Evolutionary conservation across 164 flowering plant genomes (phyloP), one percentile per base, ranked within the genome.

Genomic region (Vitis riparia): DNA sequence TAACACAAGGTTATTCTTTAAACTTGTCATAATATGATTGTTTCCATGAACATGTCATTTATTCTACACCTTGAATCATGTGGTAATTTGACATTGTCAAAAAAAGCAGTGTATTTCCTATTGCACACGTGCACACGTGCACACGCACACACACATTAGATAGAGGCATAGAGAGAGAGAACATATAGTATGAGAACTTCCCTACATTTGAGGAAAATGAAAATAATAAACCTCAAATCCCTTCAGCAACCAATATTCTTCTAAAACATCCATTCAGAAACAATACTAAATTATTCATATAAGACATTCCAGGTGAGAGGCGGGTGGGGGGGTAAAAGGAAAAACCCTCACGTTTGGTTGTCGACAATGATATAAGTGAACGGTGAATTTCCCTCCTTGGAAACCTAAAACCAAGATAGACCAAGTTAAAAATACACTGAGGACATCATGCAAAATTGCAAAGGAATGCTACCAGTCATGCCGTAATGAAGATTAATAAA

Each of bases 291-390:
- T 12, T 8, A 15, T 47, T 8, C 8, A 14, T 19, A 5, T 37
- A 16, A 9, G 23, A 37, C 52, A 56, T 6, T 17, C 14, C n/a
- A 30, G 32, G 53, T 51, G 65, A 55, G 62, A 61, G 19, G n/a
- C 2, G 44, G 48, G 60, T 19, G 13, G 16, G 30, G 64, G 11
- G 55, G 55, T 15, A 4, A 8, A 70, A 37, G 55, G 29, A 60
- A 51, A 48, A 51, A 51, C 4, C 55, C 94, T 89, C 78, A 92
- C 98, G 85, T 94, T 79, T 90, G 76, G 44, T 72, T 79, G 75
- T 94, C 98, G 59, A 91, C 94, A 76, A 94, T 89, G 68, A 94
- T 59, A 71, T 92, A 94, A 59, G 94, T 83, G 74, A 94, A 92
- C 50, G 94, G 90, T 58, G 98, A 89, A 81, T 84, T 91, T 15